phyloP scores from a whole-genome alignment of 1,284 basidiomycete genomes.

The Athelia psychrophila region DNA sequence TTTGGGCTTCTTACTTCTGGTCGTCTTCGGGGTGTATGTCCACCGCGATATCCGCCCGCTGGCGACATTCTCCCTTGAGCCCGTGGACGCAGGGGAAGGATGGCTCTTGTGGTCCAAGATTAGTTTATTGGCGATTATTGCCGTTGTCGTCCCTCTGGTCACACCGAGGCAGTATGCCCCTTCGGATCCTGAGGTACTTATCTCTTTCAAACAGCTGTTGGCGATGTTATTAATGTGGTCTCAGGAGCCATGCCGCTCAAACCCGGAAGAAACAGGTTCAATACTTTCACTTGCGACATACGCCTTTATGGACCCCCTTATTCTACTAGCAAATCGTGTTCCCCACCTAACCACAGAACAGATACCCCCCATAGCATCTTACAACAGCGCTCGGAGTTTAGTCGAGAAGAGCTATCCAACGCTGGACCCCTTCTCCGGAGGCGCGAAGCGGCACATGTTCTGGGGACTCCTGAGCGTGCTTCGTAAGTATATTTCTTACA shows the following conservation, averaged over 20 bases:
- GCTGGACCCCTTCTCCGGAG: slow-evolving; percentile 36
- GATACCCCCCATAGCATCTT: slow-evolving; percentile 59
- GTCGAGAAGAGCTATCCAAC: slow-evolving; percentile 36
- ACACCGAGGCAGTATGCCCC: slow-evolving; percentile 42
- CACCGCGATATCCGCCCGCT: slow-evolving; percentile 69
- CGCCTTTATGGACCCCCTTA: slow-evolving; percentile 54
- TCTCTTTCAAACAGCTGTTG: not conserved
- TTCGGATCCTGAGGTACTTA: slow-evolving; percentile 38
- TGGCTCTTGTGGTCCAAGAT: slow-evolving; percentile 36
- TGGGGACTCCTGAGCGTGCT: slow-evolving; percentile 19
- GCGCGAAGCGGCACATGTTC: slow-evolving; percentile 30
- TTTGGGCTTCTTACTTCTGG: slow-evolving; percentile 32
- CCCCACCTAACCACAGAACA: slow-evolving; percentile 40
- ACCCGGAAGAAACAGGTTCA: slow-evolving; percentile 68
- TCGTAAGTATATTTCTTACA: slow-evolving; percentile 4
- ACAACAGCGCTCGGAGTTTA: slow-evolving; percentile 41
- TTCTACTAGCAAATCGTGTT: slow-evolving; percentile 42
- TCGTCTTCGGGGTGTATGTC: slow-evolving; percentile 40
- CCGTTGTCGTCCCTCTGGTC: slow-evolving; percentile 34
- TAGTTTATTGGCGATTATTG: slow-evolving; percentile 26
- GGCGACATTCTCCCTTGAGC: slow-evolving; percentile 39
- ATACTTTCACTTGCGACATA: slow-evolving; percentile 53
- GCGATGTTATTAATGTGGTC: slow-evolving; percentile 6
- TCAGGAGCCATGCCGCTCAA: slow-evolving; percentile 43
- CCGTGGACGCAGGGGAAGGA: slow-evolving; percentile 32